Base-by-base conservation (phyloP, 495 filamentous ascomycete genomes). In the Alectoria sarmentosa region DNA sequence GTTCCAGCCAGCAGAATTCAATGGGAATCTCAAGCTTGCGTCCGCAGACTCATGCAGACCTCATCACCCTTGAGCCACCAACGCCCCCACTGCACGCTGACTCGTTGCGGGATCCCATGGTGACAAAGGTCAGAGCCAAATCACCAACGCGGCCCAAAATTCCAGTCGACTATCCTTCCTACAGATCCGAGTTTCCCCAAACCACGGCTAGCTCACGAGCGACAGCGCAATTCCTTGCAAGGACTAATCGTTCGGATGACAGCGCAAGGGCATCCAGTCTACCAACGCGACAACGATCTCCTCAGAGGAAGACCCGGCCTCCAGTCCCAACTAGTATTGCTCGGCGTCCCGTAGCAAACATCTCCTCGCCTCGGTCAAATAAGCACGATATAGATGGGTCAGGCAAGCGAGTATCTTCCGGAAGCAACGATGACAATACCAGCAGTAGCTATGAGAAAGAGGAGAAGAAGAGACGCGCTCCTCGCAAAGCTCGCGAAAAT, bases 401-500 rank as follows among this genome's bases (percentile, higher is more conserved):
- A 23, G 70, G 52, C 23, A 71, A 72, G 32, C 63, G 65, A 44
- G 71, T 67, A 13, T 76, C 74, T 61, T 76, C 74, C 37, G 71
- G 70, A 23, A 76, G 74, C 64, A 66, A 71, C 38, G 74, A 78
- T 39, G 76, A 76, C 30, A 67, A 67, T 46, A 77, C 68, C 70
- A 77, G 71, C 69, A 77, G 70, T 73, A 76, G 69, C 71, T 69
- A 65, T 61, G 69, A 62, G 58, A 68, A n/a, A 26, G 67, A n/a
- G 69, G 68, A 65, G 63, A 72, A 52, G 61, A 72, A 39, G 65
- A 73, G 28, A 65, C 62, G 37, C 72, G 71, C 46, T 57, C 68
- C 23, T 54, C 67, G 65, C 6, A 72, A 70, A 59, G 42, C 60
- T 36, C 65, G 63, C 44, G 66, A 67, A 56, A 65, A 65, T 49